A percentile compares a stretch with the other conserved stretches of the same genome.
Evolutionary conservation across 2,329 filamentous ascomycete genomes (phyloP).

Genomic region (Tolypocladium sp.): DNA sequence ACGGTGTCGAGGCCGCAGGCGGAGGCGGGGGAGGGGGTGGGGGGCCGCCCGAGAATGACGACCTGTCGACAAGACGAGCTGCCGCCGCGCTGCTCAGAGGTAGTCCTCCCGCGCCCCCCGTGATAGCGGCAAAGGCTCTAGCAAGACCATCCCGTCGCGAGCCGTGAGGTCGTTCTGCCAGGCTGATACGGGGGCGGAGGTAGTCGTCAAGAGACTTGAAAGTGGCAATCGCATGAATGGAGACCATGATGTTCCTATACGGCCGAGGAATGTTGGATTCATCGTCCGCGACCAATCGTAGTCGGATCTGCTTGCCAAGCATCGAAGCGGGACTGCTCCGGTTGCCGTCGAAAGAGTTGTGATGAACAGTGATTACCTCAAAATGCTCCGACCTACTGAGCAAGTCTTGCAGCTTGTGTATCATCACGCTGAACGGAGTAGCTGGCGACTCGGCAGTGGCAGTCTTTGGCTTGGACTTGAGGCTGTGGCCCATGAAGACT

Average conservation of each 20-base stretch:
- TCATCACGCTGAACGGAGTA: slow-evolving; percentile 82
- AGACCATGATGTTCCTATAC: slow-evolving; percentile 94
- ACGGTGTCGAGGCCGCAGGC: slow-evolving; percentile 22
- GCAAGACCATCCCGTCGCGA: slow-evolving; percentile 57
- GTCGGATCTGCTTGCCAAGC: slow-evolving; percentile 88
- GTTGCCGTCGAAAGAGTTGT: slow-evolving; percentile 83
- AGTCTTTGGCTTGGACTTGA: slow-evolving; percentile 56
- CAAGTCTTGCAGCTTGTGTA: slow-evolving; percentile 91
- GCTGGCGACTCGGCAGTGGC: slow-evolving; percentile 58
- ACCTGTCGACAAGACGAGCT: slow-evolving; percentile 36
- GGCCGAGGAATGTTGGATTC: slow-evolving; percentile 80
- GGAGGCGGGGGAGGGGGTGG: slow-evolving; percentile 26
- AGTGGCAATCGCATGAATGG: slow-evolving; percentile 94
- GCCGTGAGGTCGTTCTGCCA: slow-evolving; percentile 59
- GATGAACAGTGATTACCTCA: slow-evolving; percentile 90
- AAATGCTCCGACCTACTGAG: slow-evolving; percentile 96
- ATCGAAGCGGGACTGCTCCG: slow-evolving; percentile 89
- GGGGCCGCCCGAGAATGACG: slow-evolving; percentile 26
- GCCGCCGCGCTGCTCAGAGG: slow-evolving; percentile 38
- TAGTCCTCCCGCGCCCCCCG: slow-evolving; percentile 61
- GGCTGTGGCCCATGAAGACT: slow-evolving; percentile 76
- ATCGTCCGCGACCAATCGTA: slow-evolving; percentile 83
- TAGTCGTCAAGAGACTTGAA: slow-evolving; percentile 98
- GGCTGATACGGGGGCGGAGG: slow-evolving; percentile 75
- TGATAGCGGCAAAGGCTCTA: slow-evolving; percentile 65